A percentile compares a stretch with the other conserved stretches of the same genome.
Conservation (phyloP, 129 eudicot species). For the Tanacetum coccineum region DNA sequence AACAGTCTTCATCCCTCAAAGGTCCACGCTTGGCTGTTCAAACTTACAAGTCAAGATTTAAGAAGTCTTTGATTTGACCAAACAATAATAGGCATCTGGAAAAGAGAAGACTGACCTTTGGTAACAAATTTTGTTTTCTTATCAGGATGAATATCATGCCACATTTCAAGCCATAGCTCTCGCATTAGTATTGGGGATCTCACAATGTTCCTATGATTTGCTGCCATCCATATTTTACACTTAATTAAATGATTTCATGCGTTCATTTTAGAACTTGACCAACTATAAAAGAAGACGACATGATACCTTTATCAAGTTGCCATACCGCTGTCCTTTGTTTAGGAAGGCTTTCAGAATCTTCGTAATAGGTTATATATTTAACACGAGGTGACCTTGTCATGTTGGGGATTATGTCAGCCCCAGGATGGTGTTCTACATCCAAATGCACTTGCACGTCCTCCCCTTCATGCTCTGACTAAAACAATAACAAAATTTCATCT, state of each 20-base stretch:
- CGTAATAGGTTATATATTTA: constrained; percentile 84
- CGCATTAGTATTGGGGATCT: constrained; percentile 89
- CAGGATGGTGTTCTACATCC: constrained; percentile 58
- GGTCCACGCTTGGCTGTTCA: constrained; percentile 85
- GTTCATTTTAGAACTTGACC: neutral
- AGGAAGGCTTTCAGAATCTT: constrained; percentile 91
- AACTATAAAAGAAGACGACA: neutral
- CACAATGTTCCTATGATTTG: constrained; percentile 90
- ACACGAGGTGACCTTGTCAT: constrained; percentile 82
- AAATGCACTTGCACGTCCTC: constrained; percentile 74
- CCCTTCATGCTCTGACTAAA: constrained; percentile 93
- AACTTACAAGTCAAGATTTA: constrained; percentile 18
- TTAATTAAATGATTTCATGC: neutral
- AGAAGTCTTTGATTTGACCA: constrained; percentile 3
- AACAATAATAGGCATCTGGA: constrained; percentile 13
- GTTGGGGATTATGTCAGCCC: constrained; percentile 67
- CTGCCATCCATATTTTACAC: constrained; percentile 37
- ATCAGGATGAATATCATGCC: constrained; percentile 96
- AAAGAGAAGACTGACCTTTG: constrained; percentile 45
- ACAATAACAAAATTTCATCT: constrained; percentile 17
- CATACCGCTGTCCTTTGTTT: constrained; percentile 94
- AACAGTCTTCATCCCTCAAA: constrained; percentile 89
- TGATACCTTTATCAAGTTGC: constrained; percentile 90
- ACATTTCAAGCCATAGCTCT: constrained; percentile 98
- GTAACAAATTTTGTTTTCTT: constrained; percentile 79